These are phyloP conservation scores for Vachellia pachyceras DNA, from an alignment of 306 rosid genomes.

Conservation along the genomic window DNA sequence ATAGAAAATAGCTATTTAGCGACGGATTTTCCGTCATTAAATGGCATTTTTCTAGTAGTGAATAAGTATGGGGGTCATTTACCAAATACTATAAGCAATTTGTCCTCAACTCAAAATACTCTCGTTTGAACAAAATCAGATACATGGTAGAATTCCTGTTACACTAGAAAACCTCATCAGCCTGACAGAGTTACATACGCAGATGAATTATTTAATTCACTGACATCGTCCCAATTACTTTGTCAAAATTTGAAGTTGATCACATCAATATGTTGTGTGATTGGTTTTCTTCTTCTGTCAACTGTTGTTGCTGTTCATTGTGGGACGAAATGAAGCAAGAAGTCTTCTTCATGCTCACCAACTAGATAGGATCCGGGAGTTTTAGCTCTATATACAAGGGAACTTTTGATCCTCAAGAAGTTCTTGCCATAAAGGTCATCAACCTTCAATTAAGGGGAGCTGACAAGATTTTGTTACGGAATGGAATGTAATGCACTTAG, in stretches of 20 bases:
- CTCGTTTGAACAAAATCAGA: not conserved
- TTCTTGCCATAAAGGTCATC: not conserved
- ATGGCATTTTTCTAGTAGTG: too few species aligned
- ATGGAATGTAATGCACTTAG: not conserved
- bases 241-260: not conserved
- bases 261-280: not conserved
- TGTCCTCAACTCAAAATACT: not conserved
- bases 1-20: too few species aligned
- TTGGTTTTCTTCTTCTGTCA: not conserved
- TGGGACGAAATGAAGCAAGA: not conserved
- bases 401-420: not conserved
- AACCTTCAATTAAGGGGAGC: not conserved
- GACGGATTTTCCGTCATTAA: too few species aligned
- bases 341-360: not conserved
- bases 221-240: not conserved
- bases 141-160: not conserved
- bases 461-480: not conserved
- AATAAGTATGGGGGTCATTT: not conserved
- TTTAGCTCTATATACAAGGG: not conserved
- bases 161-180: not conserved
- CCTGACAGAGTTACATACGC: rapidly evolving
- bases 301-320: not conserved
- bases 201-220: too few species aligned
- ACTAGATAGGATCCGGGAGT: not conserved
- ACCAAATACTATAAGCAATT: not conserved